Base-by-base conservation (phyloP, 2,329 filamentous ascomycete genomes). In the Zymoseptoria crescenta region DNA sequence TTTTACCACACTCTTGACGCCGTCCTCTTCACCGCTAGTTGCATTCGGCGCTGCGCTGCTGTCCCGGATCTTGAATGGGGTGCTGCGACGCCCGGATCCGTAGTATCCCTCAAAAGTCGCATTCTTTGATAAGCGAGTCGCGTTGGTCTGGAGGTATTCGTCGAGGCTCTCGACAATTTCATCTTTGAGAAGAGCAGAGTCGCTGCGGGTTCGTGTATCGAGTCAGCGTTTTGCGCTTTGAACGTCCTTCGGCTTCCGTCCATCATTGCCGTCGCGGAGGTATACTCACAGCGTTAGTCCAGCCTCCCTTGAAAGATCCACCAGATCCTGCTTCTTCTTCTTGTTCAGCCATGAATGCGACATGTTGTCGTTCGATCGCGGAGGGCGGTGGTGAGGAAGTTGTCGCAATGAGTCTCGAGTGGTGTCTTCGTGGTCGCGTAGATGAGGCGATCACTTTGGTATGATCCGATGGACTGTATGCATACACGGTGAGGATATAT, bases 131-230 rank as follows among this genome's bases (percentile, higher is more conserved):
- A 89, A 87, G 62, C 80, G 80, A 64, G 82, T 78, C 67, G 83
- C 80, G 76, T 96, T 88, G 63, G 83, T 80, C 65, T 84, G 80
- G 52, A 96, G 83, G 74, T 85, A 86, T 52, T 86, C 81, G 68
- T 95, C 88, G 64, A 96, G 83, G 51, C 83, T 83, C 60, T 81
- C 74, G 70, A 93, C 89, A 61, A 97, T 83, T 54, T 96, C 91
- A 64, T 81, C 79, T 76, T 96, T 96, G 74, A 87, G 88, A 64
- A 87, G 77, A 58, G 81, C 79, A 65, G 89, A 85, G 21, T 67
- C 59, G 53, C 70, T 72, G 58, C 35, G 4, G 0, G 9, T 30
- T 49, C 21, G 27, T 8, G 52, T 48, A 9, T 27, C 19, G 16
- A 20, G 24, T 58, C 24, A 60, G 58, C 48, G 19, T 35, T 27